Evolutionary conservation across 2,329 filamentous ascomycete species (phyloP).

Genomic region (Acrodontium crateriforme): DNA sequence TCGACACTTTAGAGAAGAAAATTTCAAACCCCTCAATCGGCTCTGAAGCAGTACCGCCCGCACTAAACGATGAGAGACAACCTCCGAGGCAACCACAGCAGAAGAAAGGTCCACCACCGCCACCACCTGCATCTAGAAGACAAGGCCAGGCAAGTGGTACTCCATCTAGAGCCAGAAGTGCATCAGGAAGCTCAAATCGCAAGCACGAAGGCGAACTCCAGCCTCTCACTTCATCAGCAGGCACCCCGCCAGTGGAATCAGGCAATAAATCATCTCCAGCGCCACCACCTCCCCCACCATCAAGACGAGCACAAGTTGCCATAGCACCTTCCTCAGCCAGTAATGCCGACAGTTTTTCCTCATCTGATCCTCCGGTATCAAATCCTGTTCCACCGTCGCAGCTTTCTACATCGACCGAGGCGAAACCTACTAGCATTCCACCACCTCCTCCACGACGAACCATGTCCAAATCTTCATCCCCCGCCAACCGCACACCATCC

Average conservation of each 20-base stretch:
- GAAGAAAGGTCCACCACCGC: conserved; percentile 29
- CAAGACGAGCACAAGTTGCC: conserved; percentile 10
- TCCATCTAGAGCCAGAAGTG: conserved; percentile 11
- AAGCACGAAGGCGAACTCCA: conserved; percentile 1
- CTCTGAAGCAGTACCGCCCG: conserved; percentile 5
- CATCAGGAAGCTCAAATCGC: conserved; percentile 11
- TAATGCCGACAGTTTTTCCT: not conserved
- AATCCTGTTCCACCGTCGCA: not conserved
- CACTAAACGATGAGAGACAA: not conserved
- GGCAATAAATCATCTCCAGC: conserved; percentile 6
- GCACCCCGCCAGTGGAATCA: no score
- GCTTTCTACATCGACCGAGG: not conserved
- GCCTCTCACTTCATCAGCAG: not conserved
- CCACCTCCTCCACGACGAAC: conserved; percentile 17
- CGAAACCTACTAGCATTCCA: conserved; percentile 11
- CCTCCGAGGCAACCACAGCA: conserved; percentile 12
- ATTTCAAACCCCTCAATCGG: conserved; percentile 1
- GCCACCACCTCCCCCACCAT: conserved; percentile 18
- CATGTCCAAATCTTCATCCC: conserved; percentile 9
- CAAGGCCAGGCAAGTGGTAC: conserved; percentile 24
- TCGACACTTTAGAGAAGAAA: conserved; percentile 3
- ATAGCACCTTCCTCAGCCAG: no score
- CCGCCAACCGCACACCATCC: conserved; percentile 7
- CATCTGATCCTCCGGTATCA: not conserved
- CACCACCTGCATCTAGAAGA: conserved; percentile 36